Percentiles rank a stretch among this genome's conserved stretches.
Conservation (phyloP, 371 early-diverging fungal genomes). For the Mortierella sp. region DNA sequence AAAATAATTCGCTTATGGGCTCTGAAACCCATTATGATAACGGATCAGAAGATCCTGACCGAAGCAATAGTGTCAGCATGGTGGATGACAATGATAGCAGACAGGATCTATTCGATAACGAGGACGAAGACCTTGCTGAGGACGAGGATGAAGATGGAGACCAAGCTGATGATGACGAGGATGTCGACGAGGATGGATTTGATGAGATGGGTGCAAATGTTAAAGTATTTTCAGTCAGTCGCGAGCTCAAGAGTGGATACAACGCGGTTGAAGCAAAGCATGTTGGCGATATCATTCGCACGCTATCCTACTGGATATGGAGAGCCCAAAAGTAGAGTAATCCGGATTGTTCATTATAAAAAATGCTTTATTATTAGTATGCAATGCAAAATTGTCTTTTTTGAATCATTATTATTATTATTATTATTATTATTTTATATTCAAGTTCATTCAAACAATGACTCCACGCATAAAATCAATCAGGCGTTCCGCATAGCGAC, state of each 20-base stretch:
- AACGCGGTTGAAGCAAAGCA: conserved; percentile 49
- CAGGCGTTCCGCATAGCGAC: conserved; percentile 67
- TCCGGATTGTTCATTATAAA: neutral
- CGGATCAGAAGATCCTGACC: neutral
- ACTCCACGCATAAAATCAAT: conserved; percentile 61
- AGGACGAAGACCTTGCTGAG: conserved; percentile 5
- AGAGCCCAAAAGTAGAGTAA: conserved; percentile 24
- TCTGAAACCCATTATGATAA: neutral
- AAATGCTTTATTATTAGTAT: neutral
- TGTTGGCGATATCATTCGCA: conserved; percentile 56
- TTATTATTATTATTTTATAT: neutral
- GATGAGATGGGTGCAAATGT: conserved; percentile 29
- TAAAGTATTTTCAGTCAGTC: conserved; percentile 53
- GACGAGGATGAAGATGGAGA: conserved; percentile 17
- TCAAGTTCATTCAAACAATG: conserved; percentile 13
- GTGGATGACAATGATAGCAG: conserved; percentile 9
- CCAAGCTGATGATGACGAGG: conserved; percentile 7
- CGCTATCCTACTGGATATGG: conserved; percentile 57
- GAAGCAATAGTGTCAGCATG: neutral
- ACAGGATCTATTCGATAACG: conserved; percentile 2
- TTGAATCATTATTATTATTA: neutral
- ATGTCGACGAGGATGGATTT: conserved; percentile 12
- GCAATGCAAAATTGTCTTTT: neutral
- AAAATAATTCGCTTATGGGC: conserved; percentile 6
- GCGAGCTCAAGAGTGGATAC: conserved; percentile 56